Base-by-base conservation (phyloP, 192 early-diverging fungal species). In the Backusella westeae region DNA sequence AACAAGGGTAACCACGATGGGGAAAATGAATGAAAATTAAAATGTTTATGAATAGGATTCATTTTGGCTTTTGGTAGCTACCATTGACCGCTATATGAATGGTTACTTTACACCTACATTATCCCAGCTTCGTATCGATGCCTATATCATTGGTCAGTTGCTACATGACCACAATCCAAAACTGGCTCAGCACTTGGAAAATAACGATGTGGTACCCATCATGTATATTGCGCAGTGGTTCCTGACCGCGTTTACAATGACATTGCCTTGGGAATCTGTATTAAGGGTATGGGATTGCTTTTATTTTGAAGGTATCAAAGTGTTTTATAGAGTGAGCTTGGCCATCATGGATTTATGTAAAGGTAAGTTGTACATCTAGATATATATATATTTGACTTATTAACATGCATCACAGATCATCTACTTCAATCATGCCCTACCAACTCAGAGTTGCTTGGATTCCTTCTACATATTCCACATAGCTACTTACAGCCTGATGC, bases 141-240 rank as follows among this genome's bases (percentile, higher is more conserved):
- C 95, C 0, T 85, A 87, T 6, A 92, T 93, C 29, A 96, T 98
- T 83, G 95, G 94, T 38, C 77, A 86, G 34, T 81, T 96, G 29
- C 76, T 98, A 71, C 70, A 82, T 39, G 92, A 92, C 71, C 91
- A 92, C 65, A 86, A 89, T 38, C 86, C 90, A 19, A 86, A 84
- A 41, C 81, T 97, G 74, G 87, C 91, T 9, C 85, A 82, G 23
- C 92, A 96, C 77, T 76, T 97, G 90, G 86, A 84, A 14, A 76
- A 85, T 42, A 91, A 96, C 72, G 93, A 93, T 42, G 89, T 96
- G 39, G 84, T 87, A 29, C 95, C 95, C 6, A 80, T 98, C 41
- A 96, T 94, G 93, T 99, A 95, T 59, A 92, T 94, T 34, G 92
- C 97, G 4, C 92, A 94, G 38, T 99, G 97, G 97, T 97, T 98